Evolutionary conservation across 1,284 basidiomycete genomes (phyloP).

Genomic region (Ceratobasidium sp.): DNA sequence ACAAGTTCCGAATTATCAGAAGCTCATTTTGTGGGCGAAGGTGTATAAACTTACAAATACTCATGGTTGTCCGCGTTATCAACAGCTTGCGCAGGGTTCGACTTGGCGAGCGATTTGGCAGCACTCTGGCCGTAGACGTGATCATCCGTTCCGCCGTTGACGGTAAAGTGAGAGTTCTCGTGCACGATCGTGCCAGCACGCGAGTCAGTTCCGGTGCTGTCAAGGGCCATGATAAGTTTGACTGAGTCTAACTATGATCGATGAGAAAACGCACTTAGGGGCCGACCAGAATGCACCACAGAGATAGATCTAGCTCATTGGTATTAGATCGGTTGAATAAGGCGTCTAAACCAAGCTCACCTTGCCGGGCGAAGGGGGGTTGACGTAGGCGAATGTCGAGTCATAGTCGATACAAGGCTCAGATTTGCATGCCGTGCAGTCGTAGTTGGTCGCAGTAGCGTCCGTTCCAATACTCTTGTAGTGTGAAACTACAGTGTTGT

Average conservation of each 20-base stretch:
- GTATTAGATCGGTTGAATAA: too few relatives aligned
- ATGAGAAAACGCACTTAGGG: too few relatives aligned
- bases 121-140: constrained; percentile 23
- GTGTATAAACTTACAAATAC: too few relatives aligned
- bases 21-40: too few relatives aligned
- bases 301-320: too few relatives aligned
- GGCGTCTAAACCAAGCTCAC: not conserved
- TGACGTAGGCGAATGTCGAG: constrained; percentile 4
- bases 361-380: not conserved
- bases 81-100: constrained; percentile 11
- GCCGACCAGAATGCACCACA: too few relatives aligned
- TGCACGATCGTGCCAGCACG: constrained; percentile 34
- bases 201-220: constrained; percentile 18
- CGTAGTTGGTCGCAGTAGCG: constrained; percentile 7
- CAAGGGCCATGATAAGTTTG: not conserved
- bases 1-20: too few relatives aligned
- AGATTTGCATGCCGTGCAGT: constrained; percentile 17
- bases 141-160: constrained; percentile 34
- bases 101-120: constrained; percentile 10
- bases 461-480: constrained; percentile 33
- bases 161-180: constrained; percentile 30
- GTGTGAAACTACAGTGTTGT: constrained; percentile 4
- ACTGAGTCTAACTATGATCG: not conserved
- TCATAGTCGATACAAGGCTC: constrained; percentile 18
- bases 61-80: constrained; percentile 19